Conservation (phyloP, 148 eudicot species). For the Simmondsia chinensis region DNA sequence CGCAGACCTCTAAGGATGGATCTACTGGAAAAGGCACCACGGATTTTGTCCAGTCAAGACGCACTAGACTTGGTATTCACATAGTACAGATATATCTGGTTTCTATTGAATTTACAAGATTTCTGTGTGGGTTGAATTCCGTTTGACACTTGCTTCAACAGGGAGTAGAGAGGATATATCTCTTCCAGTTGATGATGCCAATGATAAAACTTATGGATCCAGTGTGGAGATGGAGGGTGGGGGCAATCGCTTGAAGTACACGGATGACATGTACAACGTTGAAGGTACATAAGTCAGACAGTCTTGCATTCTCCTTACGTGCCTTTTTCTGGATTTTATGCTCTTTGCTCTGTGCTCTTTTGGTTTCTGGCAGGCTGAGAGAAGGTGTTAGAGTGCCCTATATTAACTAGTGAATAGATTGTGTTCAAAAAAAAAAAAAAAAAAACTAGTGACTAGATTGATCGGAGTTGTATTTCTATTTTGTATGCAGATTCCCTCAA, state of each 20-base stretch:
- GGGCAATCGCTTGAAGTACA: slow-evolving; percentile 23
- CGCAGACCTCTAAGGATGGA: slow-evolving; percentile 76
- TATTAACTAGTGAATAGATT: no score
- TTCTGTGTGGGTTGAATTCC: slow-evolving; percentile 7
- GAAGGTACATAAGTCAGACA: slow-evolving; percentile 28
- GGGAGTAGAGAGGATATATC: slow-evolving; percentile 69
- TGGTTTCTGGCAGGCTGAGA: no score
- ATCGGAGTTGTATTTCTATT: no score
- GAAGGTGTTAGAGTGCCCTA: no score
- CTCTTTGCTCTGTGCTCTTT: no score
- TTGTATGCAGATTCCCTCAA: no score
- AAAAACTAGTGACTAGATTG: no score
- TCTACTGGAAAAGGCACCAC: slow-evolving; percentile 46
- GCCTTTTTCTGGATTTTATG: background rate
- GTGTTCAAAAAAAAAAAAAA: no score
- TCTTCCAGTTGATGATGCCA: slow-evolving; percentile 32
- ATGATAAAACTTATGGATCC: slow-evolving; percentile 30
- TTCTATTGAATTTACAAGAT: background rate
- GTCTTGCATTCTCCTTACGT: slow-evolving; percentile 1
- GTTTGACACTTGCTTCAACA: slow-evolving; percentile 19
- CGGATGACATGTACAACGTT: slow-evolving; percentile 20
- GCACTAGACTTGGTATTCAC: slow-evolving; percentile 49
- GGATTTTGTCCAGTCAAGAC: slow-evolving; percentile 55
- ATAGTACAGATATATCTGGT: background rate
- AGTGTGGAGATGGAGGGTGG: slow-evolving; percentile 18